Evolutionary conservation across 352 stramenopile genomes (phyloP), one percentile per base, ranked within the genome.

Genomic region (Pythium angustatum): DNA sequence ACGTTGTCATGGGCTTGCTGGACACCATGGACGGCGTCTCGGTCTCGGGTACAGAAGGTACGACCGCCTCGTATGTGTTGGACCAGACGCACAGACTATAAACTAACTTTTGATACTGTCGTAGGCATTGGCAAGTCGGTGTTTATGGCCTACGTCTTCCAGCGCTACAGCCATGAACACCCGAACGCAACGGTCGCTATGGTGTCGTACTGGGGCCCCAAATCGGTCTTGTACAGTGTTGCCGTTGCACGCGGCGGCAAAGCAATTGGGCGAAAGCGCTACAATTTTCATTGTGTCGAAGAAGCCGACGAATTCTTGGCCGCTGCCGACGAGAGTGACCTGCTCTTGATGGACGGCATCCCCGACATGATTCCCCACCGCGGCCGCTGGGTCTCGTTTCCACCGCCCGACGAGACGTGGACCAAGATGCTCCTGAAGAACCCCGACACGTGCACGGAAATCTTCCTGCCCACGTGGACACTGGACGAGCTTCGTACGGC

Each of bases 101-200:
- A n/a, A n/a, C n/a, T n/a, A n/a, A n/a, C n/a, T n/a, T n/a, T n/a
- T n/a, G n/a, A n/a, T n/a, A n/a, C 2, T 45, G n/a, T 47, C 15
- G n/a, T 24, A 44, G 55, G 28, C 30, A 54, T 36, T 27, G 55
- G 55, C 55, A 62, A 43, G 43, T 62, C 55, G 28, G 2, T 62
- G 5, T 54, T 52, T 22, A 62, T 62, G 55, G 43, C 55, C 26
- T 54, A 53, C 31, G 45, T 62, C 22, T 62, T 62, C 28, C 27
- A 54, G 55, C 43, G 43, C 4, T 62, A 47, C 12, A 33, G 43
- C 19, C 28, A 15, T 28, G 54, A 53, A 15, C 43, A 62, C 22
- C 41, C 41, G 27, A 21, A 36, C 10, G 19, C 3, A 24, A 53
- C 41, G 2, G 27, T 53, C 40, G 15, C 24, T 3, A 53, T 53